A percentile compares a stretch with the other conserved stretches of the same genome.
phyloP scores from a whole-genome alignment of 2,329 filamentous ascomycete genomes.

The Trichoderma hamatum region DNA sequence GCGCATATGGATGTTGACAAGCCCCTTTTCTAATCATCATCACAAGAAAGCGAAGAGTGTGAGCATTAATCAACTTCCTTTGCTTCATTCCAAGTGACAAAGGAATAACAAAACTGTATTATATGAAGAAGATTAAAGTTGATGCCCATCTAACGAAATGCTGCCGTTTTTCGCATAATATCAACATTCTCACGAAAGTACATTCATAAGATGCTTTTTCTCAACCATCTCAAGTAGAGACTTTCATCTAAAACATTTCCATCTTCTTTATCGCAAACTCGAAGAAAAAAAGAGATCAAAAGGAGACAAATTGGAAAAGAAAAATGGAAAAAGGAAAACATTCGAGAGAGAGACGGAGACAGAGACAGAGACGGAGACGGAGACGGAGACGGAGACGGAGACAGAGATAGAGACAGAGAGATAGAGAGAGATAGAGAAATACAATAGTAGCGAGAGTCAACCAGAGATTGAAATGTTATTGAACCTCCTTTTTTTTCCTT shows the following conservation, averaged over 20 bases:
- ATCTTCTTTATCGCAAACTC: neutral
- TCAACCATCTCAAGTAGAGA: neutral
- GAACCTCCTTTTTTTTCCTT: neutral
- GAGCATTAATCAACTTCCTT: too few relatives aligned
- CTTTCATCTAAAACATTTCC: neutral
- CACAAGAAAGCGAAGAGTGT: too few relatives aligned
- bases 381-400: neutral
- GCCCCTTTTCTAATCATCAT: too few relatives aligned
- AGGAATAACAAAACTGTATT: neutral
- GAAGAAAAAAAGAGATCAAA: neutral
- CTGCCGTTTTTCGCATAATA: conserved; percentile 4
- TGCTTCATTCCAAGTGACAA: neutral
- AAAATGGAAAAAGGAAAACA: neutral
- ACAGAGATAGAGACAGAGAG: neutral
- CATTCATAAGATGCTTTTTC: neutral
- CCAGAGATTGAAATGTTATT: neutral
- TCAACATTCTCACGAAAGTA: neutral
- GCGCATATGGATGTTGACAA: too few relatives aligned
- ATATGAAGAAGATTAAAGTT: neutral
- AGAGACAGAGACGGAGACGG: neutral
- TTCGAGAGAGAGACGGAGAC: neutral
- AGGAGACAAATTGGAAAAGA: neutral
- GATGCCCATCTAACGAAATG: conserved; percentile 2
- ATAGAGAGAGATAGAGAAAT: neutral
- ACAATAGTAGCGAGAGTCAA: neutral